Evolutionary conservation across 176 grass and related monocot genomes (phyloP), one percentile per base, ranked within the genome.

Genomic region (Calamus simplicifolius): DNA sequence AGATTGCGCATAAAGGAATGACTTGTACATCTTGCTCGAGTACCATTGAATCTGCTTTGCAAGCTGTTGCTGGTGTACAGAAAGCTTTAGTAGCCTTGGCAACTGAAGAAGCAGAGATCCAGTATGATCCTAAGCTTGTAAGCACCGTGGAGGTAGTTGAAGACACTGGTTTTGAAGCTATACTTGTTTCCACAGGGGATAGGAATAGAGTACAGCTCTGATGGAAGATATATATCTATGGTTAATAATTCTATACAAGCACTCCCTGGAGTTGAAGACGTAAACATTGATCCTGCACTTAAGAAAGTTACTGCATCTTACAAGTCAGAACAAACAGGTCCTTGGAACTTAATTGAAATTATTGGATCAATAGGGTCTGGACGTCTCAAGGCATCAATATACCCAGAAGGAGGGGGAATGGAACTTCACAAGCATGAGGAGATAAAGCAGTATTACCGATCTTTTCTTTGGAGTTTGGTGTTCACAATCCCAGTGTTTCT

Each of bases 401-500:
- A 82, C 54, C 84, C 73, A 4, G 84, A 91, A 70, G 87, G 70
- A 29, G 75, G 80, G 29, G 81, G 75, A 74, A 97, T 78, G 79
- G 78, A 82, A 53, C 71, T 85, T 23, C 73, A 91, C 30, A 80
- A 80, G 64, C 55, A 70, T 63, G 69, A 67, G 54, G 92, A 97
- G 82, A 97, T 97, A 67, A 79, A 72, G 56, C 81, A 78, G 53
- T 97, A 97, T 66, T 77, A 62, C 19, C 35, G 66, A 50, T 91
- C 83, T 67, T 90, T 91, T 68, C 73, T 97, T 43, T 90, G 74
- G 92, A 91, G 92, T 73, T 79, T 91, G 38, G 31, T 91, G 29
- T 97, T 97, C 81, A 91, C 87, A 2, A 69, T 91, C 62, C 92
- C 92, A 17, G 75, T 97, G 49, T 97, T 97, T 74, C 86, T 97